Evolutionary conservation across 2,329 filamentous ascomycete species (phyloP), one percentile per base, ranked within the genome.

Genomic region (Ophiocordyceps camponoti-saundersi): DNA sequence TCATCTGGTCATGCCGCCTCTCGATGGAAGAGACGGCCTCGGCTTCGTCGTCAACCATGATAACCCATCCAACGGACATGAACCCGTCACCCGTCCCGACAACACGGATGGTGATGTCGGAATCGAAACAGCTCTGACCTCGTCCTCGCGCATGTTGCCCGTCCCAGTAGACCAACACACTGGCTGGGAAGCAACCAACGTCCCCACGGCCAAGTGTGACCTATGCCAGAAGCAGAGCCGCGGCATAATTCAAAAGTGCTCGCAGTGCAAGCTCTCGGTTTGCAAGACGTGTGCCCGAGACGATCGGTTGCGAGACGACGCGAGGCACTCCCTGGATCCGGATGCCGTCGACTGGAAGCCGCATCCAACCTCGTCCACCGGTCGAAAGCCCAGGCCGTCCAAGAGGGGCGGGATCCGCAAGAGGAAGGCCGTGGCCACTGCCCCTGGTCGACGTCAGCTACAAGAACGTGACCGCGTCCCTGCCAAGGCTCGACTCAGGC

Each of bases 181-280:
- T 13, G 53, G 53, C 44, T 57, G 56, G 57, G 47, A 51, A 21
- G 44, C 48, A 22, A 48, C 52, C 43, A 47, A 47, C 21, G 47
- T 55, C 10, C 48, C 54, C 40, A 59, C 55, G 30, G 54, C 57
- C 29, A 56, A 56, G 43, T 59, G 57, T 42, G 57, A 59, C 44
- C 46, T 55, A 42, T 59, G 57, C 44, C 48, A 52, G 32, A 49
- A 29, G 6, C 51, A 54, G 22, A 48, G 56, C 15, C 52, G 55
- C 16, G 54, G 53, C 23, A 52, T 53, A 1, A 49, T 59, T 1
- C 53, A 55, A 32, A 55, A 53, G 39, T 59, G 57, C 40, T 21
- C 47, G 13, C 41, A 49, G 18, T 58, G 56, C 50, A 52, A 52
- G 29, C 45, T 58, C 11, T 53, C 52, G 12, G 50, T 57, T n/a